Evolutionary conservation across 148 eudicot genomes (phyloP), one percentile per base, ranked within the genome.

Genomic region (Dianthus caryophyllus): DNA sequence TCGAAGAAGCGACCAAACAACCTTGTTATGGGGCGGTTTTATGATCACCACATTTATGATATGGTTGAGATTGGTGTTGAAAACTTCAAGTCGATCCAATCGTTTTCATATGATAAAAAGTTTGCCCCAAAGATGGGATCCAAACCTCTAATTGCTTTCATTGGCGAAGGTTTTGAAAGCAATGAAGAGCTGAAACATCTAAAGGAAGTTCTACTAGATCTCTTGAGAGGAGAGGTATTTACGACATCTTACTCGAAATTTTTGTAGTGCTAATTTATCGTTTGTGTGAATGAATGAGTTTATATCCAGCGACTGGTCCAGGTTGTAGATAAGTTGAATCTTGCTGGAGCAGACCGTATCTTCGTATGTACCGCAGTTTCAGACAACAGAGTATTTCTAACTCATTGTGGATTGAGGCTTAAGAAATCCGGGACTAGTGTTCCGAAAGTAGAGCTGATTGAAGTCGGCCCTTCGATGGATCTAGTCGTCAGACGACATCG

Each of bases 391-490:
- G 90, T 94, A 29, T 72, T 74, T 57, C 85, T 90, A 43, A 79
- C 84, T 64, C 97, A 90, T 33, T 90, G 90, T 80, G 98, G 90
- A 6, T 43, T 93, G 46, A 78, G 90, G 69, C 84, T 93, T 41
- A 89, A 89, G 77, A 93, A 87, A 67, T 93, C 98, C 0, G 96
- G 95, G 57, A 83, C 90, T 24, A 39, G 76, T 73, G 90, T 89
- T 46, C 98, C 98, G 9, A 85, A 73, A 71, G 80, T 85, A 52
- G 96, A 93, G 76, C 80, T 93, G 66, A 86, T 89, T 58, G 97
- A 92, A 83, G 94, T 92, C 43, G 96, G 97, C 12, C 97, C 97
- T 21, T 85, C 94, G 50, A 92, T 92, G 97, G 97, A 92, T 83
- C 72, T 92, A 83, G 80, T 89, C 36, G 76, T 87, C 30, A 76